phyloP scores from a whole-genome alignment of 1,284 basidiomycete species.

The Rhodofomes roseus region DNA sequence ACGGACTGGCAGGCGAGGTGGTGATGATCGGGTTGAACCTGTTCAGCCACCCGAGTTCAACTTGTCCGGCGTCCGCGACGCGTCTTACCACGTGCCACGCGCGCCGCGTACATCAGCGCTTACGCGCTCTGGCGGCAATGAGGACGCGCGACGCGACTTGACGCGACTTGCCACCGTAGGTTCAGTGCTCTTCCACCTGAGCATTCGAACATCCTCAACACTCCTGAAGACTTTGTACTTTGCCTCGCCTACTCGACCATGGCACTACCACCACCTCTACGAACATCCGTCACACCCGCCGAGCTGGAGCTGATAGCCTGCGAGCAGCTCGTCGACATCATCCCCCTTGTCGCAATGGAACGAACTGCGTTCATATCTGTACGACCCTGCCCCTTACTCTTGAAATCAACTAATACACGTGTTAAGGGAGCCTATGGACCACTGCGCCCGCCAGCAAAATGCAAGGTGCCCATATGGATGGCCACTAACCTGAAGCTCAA shows the following conservation, averaged over 20 bases:
- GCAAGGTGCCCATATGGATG: slow-evolving; percentile 91
- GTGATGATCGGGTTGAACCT: background rate
- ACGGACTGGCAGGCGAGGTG: background rate
- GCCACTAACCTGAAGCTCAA: slow-evolving; percentile 91
- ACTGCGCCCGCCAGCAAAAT: slow-evolving; percentile 81
- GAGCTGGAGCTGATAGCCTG: slow-evolving; percentile 87
- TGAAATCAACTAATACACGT: background rate
- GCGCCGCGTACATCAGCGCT: background rate
- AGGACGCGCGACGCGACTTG: background rate
- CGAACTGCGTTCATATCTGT: slow-evolving; percentile 86
- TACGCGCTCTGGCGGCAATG: background rate
- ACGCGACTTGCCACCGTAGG: background rate
- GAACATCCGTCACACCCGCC: slow-evolving; percentile 64
- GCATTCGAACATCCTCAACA: no score
- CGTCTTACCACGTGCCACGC: slow-evolving; percentile 7
- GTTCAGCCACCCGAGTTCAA: background rate
- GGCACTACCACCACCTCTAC: slow-evolving; percentile 54
- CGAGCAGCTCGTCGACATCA: slow-evolving; percentile 77
- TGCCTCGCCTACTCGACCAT: slow-evolving; percentile 32
- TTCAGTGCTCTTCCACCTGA: no score
- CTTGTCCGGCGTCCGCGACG: slow-evolving; percentile 1
- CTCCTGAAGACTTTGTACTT: no score
- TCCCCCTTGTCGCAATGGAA: slow-evolving; percentile 86
- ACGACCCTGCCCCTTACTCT: slow-evolving; percentile 17
- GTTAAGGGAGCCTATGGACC: slow-evolving; percentile 88